phyloP scores from a whole-genome alignment of 106 monocot genomes.

The Triglochin maritima region DNA sequence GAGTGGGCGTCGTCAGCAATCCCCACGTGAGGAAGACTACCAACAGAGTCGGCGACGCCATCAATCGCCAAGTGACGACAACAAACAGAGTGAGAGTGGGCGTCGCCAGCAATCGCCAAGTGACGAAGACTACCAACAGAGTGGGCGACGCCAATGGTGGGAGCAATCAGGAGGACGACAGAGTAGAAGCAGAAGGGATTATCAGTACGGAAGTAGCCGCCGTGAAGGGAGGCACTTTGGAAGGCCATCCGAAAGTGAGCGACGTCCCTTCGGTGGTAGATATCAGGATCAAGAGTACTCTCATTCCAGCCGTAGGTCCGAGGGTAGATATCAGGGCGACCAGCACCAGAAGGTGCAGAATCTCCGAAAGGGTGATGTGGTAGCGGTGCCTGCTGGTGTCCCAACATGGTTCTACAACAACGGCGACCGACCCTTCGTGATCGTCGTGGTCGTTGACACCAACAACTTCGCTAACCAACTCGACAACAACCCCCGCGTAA shows the following conservation, averaged over 20 bases:
- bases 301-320: too few relatives aligned
- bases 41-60: too few relatives aligned
- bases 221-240: too few relatives aligned
- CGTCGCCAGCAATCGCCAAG: too few relatives aligned
- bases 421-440: constrained; percentile 34
- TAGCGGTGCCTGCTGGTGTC: constrained; percentile 61
- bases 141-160: neutral
- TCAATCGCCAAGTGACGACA: too few relatives aligned
- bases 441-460: constrained; percentile 29
- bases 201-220: too few relatives aligned
- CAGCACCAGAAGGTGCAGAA: constrained; percentile 45
- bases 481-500: constrained; percentile 30
- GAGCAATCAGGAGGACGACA: neutral
- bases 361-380: constrained; percentile 41
- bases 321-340: constrained; percentile 20
- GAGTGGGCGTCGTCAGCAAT: too few relatives aligned
- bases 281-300: neutral
- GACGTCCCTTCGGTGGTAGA: neutral
- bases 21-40: too few relatives aligned
- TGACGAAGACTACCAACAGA: neutral
- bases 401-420: constrained; percentile 54
- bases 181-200: too few relatives aligned
- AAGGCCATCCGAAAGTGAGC: too few relatives aligned
- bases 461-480: constrained; percentile 49
- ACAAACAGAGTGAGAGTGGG: too few relatives aligned